Percentiles rank a stretch among this genome's conserved stretches.
phyloP scores from a whole-genome alignment of 2,329 filamentous ascomycete genomes.

The Endocalyx cinctus region DNA sequence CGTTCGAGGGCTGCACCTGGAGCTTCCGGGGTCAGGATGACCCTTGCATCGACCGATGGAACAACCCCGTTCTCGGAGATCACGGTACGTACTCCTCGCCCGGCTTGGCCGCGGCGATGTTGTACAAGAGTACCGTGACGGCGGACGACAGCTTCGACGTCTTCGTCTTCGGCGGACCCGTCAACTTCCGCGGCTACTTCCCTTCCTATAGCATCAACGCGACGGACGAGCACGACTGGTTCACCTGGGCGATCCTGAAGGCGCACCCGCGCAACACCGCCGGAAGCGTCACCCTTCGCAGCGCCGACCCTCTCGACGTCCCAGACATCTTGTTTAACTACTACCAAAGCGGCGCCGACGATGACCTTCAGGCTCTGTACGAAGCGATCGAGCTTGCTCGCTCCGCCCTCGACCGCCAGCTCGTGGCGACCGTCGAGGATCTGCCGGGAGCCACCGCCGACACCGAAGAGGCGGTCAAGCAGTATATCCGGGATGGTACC shows the following conservation, averaged over 20 bases:
- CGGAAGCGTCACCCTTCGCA: constrained; percentile 57
- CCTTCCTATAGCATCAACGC: constrained; percentile 16
- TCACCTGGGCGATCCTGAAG: constrained; percentile 44
- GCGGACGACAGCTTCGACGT: constrained; percentile 3
- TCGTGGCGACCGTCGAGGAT: constrained; percentile 29
- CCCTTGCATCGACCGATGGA: constrained; percentile 2
- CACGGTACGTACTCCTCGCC: constrained; percentile 1
- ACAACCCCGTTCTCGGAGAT: constrained; percentile 1
- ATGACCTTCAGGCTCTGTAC: constrained; percentile 19
- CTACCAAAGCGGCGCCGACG: constrained; percentile 45
- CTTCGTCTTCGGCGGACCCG: constrained; percentile 4
- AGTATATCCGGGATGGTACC: constrained; percentile 9
- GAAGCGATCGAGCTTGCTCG: constrained; percentile 38
- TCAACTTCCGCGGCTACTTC: constrained; percentile 18
- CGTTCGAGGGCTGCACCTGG: constrained; percentile 10
- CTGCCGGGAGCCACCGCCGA: constrained; percentile 8
- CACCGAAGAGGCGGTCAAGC: constrained; percentile 16
- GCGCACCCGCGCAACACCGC: constrained; percentile 51
- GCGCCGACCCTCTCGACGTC: constrained; percentile 57
- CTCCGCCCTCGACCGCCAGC: constrained; percentile 33
- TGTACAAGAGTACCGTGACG: constrained; percentile 3
- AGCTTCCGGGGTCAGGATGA: constrained; percentile 1
- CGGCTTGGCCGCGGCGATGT: constrained; percentile 2
- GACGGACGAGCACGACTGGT: constrained; percentile 30
- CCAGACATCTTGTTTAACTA: constrained; percentile 61